phyloP scores from a whole-genome alignment of 2,329 filamentous ascomycete genomes.

The Penicillium thymicola region DNA sequence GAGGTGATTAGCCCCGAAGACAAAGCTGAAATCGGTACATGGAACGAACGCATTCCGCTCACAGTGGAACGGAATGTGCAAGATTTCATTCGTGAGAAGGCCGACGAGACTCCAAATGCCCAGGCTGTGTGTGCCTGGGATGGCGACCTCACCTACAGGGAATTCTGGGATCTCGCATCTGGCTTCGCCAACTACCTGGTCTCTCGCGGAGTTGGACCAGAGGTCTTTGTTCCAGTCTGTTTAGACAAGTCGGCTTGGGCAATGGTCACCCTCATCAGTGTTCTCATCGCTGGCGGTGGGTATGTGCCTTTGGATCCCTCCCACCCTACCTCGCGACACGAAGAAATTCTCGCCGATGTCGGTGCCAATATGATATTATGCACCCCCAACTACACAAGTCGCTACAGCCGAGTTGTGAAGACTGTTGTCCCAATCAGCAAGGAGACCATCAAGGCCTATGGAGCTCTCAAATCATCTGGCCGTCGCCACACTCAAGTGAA shows the following conservation, averaged over 20 bases:
- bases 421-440: constrained; percentile 34
- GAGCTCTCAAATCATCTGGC: constrained; percentile 13
- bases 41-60: constrained; percentile 30
- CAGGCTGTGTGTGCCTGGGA: constrained; percentile 38
- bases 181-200: constrained; percentile 31
- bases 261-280: constrained; percentile 32
- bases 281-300: constrained; percentile 35
- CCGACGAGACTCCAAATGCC: constrained; percentile 24
- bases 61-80: constrained; percentile 32
- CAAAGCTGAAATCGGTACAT: constrained; percentile 29
- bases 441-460: constrained; percentile 30
- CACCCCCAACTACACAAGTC: constrained; percentile 30
- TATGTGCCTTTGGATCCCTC: constrained; percentile 36
- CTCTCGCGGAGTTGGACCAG: constrained; percentile 32
- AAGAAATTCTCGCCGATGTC: constrained; percentile 33
- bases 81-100: constrained; percentile 31
- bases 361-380: constrained; percentile 33
- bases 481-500: constrained; percentile 6
- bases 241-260: constrained; percentile 37
- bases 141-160: constrained; percentile 32
- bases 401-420: constrained; percentile 30
- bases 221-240: constrained; percentile 33
- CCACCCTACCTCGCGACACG: constrained; percentile 34
- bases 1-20: constrained; percentile 36
- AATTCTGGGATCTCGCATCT: constrained; percentile 30